Evolutionary conservation across 2,329 filamentous ascomycete species (phyloP).

Genomic region (Cladobotryum mycophilum): DNA sequence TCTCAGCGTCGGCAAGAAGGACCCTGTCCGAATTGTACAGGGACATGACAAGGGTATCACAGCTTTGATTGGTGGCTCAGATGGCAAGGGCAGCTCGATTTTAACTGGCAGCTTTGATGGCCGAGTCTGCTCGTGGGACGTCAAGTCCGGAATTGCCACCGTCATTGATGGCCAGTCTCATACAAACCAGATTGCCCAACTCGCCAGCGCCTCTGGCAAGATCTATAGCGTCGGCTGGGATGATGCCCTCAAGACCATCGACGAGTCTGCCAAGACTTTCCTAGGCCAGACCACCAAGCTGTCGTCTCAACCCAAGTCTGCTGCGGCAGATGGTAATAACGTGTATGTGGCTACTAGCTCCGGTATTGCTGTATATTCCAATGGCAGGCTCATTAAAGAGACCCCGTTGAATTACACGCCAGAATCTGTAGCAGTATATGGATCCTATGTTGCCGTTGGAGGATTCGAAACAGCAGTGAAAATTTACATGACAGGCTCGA

Average conservation of each 20-base stretch:
- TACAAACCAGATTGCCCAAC: slow-evolving; percentile 77
- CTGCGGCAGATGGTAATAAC: slow-evolving; percentile 48
- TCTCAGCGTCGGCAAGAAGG: slow-evolving; percentile 62
- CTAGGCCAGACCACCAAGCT: slow-evolving; percentile 62
- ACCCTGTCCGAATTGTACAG: slow-evolving; percentile 66
- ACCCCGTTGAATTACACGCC: slow-evolving; percentile 57
- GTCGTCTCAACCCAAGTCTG: slow-evolving; percentile 72
- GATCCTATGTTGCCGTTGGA: slow-evolving; percentile 66
- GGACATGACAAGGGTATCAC: slow-evolving; percentile 93
- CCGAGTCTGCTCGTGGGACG: slow-evolving; percentile 77
- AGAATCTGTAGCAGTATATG: slow-evolving; percentile 64
- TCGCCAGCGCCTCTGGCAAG: slow-evolving; percentile 55
- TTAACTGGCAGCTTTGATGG: slow-evolving; percentile 94
- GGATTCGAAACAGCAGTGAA: slow-evolving; percentile 66
- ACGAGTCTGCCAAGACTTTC: slow-evolving; percentile 69
- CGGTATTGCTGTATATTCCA: slow-evolving; percentile 48
- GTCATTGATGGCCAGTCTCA: slow-evolving; percentile 75
- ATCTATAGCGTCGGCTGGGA: slow-evolving; percentile 94
- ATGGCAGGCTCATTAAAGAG: slow-evolving; percentile 55
- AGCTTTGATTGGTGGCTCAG: slow-evolving; percentile 46
- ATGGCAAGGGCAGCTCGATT: slow-evolving; percentile 56
- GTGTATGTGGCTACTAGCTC: slow-evolving; percentile 53
- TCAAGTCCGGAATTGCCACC: slow-evolving; percentile 60
- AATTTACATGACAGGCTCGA: slow-evolving; percentile 57
- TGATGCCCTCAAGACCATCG: slow-evolving; percentile 76